Percentiles rank a stretch among this genome's conserved stretches.
Evolutionary conservation across 75 land plant genomes (phyloP).

Genomic region (Picea glauca): DNA sequence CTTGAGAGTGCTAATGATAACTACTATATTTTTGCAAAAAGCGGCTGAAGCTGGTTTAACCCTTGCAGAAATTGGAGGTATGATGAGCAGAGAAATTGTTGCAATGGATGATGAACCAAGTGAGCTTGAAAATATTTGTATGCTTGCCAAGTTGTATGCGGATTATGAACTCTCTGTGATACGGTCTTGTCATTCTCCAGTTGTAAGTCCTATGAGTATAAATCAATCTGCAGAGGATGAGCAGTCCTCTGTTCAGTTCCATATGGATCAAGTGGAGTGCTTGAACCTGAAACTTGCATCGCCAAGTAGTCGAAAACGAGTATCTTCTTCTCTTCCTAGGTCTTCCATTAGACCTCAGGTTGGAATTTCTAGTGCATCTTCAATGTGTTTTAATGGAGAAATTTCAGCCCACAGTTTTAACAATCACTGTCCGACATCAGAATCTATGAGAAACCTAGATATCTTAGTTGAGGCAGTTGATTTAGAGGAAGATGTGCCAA

Average conservation of each 20-base stretch:
- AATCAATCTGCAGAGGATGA: no score
- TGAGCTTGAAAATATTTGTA: conserved; percentile 55
- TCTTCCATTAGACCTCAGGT: neutral
- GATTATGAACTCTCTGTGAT: neutral
- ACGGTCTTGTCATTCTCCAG: neutral
- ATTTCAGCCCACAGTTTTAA: neutral
- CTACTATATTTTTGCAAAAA: conserved; percentile 58
- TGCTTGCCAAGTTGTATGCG: conserved; percentile 29
- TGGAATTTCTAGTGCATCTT: neutral
- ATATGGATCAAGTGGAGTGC: conserved; percentile 1
- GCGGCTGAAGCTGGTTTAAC: conserved; percentile 60
- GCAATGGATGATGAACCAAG: conserved; percentile 44
- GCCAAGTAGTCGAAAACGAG: neutral
- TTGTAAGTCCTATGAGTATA: neutral
- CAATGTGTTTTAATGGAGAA: neutral
- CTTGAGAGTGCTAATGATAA: conserved; percentile 50
- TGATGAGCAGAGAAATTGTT: conserved; percentile 62
- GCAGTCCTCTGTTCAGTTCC: neutral
- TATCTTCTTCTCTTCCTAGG: neutral
- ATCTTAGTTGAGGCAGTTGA: neutral
- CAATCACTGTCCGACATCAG: neutral
- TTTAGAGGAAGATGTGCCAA: neutral
- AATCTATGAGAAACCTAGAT: neutral
- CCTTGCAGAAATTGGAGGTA: conserved; percentile 68
- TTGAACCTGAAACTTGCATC: neutral